Conservation (phyloP, 441 rosid genomes). For the Cnidoscolus chayamansa region DNA sequence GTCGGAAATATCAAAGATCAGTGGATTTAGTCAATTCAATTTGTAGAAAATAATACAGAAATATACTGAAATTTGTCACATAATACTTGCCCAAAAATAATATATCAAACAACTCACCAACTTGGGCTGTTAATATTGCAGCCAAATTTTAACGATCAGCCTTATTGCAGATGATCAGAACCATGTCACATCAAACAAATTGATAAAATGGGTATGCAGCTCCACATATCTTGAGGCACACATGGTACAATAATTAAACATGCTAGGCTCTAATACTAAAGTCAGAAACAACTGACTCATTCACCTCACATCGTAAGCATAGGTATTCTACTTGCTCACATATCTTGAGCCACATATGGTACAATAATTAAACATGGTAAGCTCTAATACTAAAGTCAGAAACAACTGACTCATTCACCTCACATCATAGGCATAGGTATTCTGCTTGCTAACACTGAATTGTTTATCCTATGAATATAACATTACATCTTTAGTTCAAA, state of each 20-base stretch:
- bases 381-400: background rate
- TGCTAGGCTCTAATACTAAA: background rate
- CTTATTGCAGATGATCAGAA: background rate
- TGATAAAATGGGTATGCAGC: background rate
- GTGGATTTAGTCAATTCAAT: background rate
- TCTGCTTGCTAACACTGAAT: background rate
- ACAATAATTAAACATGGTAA: background rate
- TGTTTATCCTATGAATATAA: background rate
- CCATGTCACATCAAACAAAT: background rate
- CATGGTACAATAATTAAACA: background rate
- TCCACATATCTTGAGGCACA: background rate
- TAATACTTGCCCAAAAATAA: background rate
- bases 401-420: background rate
- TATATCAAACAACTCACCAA: background rate
- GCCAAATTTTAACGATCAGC: background rate
- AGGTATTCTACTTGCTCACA: background rate
- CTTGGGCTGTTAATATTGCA: background rate
- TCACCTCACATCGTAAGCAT: background rate
- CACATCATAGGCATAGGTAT: background rate
- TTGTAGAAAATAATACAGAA: no score
- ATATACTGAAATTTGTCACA: conserved; percentile 1
- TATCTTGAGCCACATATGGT: background rate
- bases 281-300: background rate
- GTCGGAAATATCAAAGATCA: background rate
- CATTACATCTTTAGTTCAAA: background rate